Base-by-base conservation (phyloP, 1,139 yeast genomes). In the Geotrichum restrictum region DNA sequence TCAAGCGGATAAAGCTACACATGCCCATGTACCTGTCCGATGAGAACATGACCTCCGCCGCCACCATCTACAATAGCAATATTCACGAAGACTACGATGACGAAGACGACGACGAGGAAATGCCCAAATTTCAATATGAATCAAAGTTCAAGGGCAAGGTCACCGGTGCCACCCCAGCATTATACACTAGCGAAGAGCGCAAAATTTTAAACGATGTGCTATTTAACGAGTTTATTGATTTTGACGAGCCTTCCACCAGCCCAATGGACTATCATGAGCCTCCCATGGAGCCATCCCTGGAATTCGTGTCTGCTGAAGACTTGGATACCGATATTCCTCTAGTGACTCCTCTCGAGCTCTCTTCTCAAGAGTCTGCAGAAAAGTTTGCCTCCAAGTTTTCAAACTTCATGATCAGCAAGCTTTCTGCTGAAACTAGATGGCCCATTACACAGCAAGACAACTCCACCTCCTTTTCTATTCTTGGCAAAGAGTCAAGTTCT, bases 391-490 rank as follows among this genome's bases (percentile, higher is more conserved):
- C 37, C 5, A 32, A 14, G 34, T 14, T 16, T 24, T 14, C 37
- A 19, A 27, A 33, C 11, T 40, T 16, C 6, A 24, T 14, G 16
- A 14, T 33, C 37, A 37, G 18, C 21, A 21, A n/a, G 4, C 8
- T 27, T 5, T 27, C 45, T 18, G 21, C 42, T 16, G 32, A 36
- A 13, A 45, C 45, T 2, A 33, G 64, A 38, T 63, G 66, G 66
- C 65, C 66, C 27, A 62, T 61, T 11, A 59, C 60, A 38, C 58
- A 59, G 37, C 62, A 59, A 36, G 66, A 63, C 40, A 61, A 62
- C 14, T 63, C 67, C 6, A 60, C 65, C 0, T 56, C 63, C 13
- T 63, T 63, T 46, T 62, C 67, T 8, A 56, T 60, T 29, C 58
- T 63, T 22, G 57, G 60, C 11, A 58, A 56, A 34, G 19, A 40